These are phyloP conservation scores for Microcyclosporella mali DNA, from an alignment of 2,329 filamentous ascomycete genomes.

Conservation along the genomic window DNA sequence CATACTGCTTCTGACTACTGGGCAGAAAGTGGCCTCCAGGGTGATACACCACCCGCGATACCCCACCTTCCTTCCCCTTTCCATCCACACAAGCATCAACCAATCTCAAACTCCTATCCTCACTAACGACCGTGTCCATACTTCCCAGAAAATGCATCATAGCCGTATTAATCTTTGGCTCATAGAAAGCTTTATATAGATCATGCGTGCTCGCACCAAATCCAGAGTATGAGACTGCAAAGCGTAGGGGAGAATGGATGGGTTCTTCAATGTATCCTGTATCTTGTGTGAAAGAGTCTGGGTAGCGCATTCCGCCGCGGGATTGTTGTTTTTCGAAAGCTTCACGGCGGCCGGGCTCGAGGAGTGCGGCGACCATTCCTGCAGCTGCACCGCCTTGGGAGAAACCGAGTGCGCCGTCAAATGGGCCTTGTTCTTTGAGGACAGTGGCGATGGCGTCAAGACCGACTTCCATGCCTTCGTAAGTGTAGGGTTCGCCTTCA, in stretches of 20 bases:
- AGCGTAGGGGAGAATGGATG: constrained; percentile 55
- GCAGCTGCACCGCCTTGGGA: constrained; percentile 71
- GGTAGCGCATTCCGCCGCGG: constrained; percentile 47
- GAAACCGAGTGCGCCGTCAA: constrained; percentile 77
- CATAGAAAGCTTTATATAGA: constrained; percentile 63
- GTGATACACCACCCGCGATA: constrained; percentile 56
- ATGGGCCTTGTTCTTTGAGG: constrained; percentile 57
- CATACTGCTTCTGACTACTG: constrained; percentile 68
- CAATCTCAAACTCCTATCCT: constrained; percentile 61
- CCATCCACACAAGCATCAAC: constrained; percentile 56
- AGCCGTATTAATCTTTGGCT: constrained; percentile 69
- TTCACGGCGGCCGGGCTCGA: constrained; percentile 53
- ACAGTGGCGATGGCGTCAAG: constrained; percentile 57
- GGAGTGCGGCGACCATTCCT: constrained; percentile 62
- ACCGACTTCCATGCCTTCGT: constrained; percentile 64
- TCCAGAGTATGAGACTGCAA: constrained; percentile 70
- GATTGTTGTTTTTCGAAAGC: constrained; percentile 42
- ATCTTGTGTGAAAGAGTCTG: constrained; percentile 41
- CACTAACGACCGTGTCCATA: constrained; percentile 82
- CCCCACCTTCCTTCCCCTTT: constrained; percentile 36
- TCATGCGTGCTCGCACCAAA: constrained; percentile 59
- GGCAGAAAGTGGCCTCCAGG: constrained; percentile 90
- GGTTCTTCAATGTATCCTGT: constrained; percentile 30
- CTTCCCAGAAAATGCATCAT: constrained; percentile 76
- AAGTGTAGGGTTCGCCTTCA: constrained; percentile 49